Percentiles rank a stretch among this genome's conserved stretches.
Conservation (phyloP, 2,329 filamentous ascomycete species). For the Sporothrix pseudoabietina region DNA sequence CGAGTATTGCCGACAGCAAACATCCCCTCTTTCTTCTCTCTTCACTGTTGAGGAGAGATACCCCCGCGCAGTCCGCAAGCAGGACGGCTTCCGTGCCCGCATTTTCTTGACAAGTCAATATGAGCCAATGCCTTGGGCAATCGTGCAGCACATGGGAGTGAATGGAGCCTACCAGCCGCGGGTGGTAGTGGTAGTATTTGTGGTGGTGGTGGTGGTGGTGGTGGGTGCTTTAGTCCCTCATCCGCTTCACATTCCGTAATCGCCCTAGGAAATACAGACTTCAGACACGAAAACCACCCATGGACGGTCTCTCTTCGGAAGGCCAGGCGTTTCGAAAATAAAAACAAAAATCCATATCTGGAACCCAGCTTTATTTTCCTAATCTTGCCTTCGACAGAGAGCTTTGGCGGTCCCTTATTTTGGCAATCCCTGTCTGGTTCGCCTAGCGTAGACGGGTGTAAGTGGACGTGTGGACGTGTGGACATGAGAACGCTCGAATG, state of each 20-base stretch:
- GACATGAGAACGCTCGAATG: too few relatives aligned
- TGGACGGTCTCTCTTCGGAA: neutral
- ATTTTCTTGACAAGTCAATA: neutral
- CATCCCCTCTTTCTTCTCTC: neutral
- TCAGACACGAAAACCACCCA: neutral
- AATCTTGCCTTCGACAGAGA: neutral
- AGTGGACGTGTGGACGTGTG: neutral
- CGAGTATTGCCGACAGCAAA: slow-evolving; percentile 3
- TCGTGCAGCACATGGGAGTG: slow-evolving; percentile 18
- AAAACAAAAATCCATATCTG: neutral
- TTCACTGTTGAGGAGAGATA: neutral
- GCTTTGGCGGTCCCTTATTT: neutral
- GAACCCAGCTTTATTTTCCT: neutral
- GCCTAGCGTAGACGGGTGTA: neutral
- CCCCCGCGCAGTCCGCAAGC: neutral
- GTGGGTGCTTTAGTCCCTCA: neutral
- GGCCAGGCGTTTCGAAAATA: neutral
- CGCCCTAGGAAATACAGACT: neutral
- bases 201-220: neutral
- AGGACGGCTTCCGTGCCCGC: neutral
- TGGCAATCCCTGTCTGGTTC: neutral
- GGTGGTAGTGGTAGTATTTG: neutral
- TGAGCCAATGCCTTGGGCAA: slow-evolving; percentile 18
- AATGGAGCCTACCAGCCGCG: neutral
- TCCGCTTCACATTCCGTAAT: slow-evolving; percentile 7